Base-by-base conservation (phyloP, 2,329 filamentous ascomycete genomes). In the Diplodia mutila region DNA sequence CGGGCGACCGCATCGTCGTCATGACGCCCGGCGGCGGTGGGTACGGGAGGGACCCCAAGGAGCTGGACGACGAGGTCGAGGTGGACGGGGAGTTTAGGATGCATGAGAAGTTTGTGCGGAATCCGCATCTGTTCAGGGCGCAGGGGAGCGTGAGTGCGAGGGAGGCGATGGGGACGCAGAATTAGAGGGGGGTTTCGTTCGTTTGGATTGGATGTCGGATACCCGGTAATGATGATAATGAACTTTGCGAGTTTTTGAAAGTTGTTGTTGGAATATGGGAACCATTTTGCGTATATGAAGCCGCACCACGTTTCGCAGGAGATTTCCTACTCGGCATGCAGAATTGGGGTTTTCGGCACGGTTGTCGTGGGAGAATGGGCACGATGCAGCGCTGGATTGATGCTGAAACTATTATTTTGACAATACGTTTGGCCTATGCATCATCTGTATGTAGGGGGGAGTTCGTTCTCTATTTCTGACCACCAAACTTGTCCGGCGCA, bases 11-110 rank as follows among this genome's bases (percentile, higher is more conserved):
- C 8, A 93, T 94, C 73, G 90, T 94, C 66, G 84, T 95, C 21
- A 85, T 85, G 71, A 94, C 92, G 5, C 92, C 92, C 2, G 92
- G 92, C 34, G 92, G 92, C 64, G 92, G 92, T 49, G 92, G 89
- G 0, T 94, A 91, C 90, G 91, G 91, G 16, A 51, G 18, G 39
- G 53, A 59, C 27, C 57, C 57, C 14, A 34, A 48, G 29, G 52
- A 37, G 18, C 7, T 4, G 2, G 42, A 46, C 42, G 34, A 29
- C 23, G 64, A 49, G n/a, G 39, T 51, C 0, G 64, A 51, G 12
- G 34, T 66, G 0, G 64, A 66, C 1, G 64, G 64, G 7, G 54
- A 48, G 52, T 66, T 66, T 8, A 59, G 52, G 42, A 51, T 55
- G 64, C 64, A 66, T 16, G 64, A 66, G 64, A 66, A 59, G 39